Conservation (phyloP, 177 flowering plant species). For the Telopea speciosissima region DNA sequence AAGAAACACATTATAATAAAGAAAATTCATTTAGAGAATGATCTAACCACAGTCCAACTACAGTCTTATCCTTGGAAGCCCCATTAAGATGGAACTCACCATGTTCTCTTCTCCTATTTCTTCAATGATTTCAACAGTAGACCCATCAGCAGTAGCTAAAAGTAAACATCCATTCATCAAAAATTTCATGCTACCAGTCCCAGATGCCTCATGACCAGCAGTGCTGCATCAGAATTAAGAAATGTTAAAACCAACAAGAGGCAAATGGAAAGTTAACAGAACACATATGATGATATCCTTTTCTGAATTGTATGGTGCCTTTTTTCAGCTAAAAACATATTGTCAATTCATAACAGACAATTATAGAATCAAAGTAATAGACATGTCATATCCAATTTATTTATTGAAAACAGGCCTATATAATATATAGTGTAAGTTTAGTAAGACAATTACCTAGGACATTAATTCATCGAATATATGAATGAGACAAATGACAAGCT, state of each 20-base stretch:
- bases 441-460: too few relatives aligned
- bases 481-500: too few relatives aligned
- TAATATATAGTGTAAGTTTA: too few relatives aligned
- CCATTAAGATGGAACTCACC: slow-evolving; percentile 19
- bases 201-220: slow-evolving; percentile 62
- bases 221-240: slow-evolving; percentile 34
- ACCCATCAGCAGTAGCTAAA: slow-evolving; percentile 55
- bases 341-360: too few relatives aligned
- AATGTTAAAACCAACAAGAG: background rate
- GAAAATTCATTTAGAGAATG: background rate
- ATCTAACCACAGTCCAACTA: background rate
- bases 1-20: background rate
- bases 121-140: slow-evolving; percentile 52
- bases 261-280: background rate
- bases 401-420: too few relatives aligned
- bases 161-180: slow-evolving; percentile 60
- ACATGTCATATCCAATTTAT: too few relatives aligned
- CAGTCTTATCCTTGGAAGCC: too few relatives aligned
- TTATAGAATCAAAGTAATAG: too few relatives aligned
- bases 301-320: background rate
- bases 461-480: too few relatives aligned
- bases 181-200: slow-evolving; percentile 63
- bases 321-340: too few relatives aligned
- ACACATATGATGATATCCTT: too few relatives aligned
- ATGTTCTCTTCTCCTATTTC: slow-evolving; percentile 53